Conservation (phyloP, 129 eudicot species). For the Lactuca sativa region DNA sequence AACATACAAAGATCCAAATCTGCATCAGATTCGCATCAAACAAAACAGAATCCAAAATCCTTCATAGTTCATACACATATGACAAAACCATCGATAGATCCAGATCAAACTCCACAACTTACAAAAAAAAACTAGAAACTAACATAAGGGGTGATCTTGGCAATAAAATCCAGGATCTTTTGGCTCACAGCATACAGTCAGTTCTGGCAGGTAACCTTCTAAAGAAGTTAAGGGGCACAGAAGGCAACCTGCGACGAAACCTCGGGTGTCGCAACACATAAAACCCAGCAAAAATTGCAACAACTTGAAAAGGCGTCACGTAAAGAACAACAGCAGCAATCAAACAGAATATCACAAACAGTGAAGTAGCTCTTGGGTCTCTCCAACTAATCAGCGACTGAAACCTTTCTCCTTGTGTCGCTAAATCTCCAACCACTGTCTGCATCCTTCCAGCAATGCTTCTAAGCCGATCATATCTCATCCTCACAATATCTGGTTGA, state of each 20-base stretch:
- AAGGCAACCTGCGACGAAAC: constrained; percentile 40
- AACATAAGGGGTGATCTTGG: neutral
- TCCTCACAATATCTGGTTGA: constrained; percentile 26
- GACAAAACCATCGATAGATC: too few relatives aligned
- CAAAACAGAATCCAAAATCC: too few relatives aligned
- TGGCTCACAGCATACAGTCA: constrained; percentile 37
- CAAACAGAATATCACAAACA: constrained; percentile 36
- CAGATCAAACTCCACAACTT: neutral
- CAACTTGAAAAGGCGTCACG: constrained; percentile 41
- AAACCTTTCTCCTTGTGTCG: constrained; percentile 58
- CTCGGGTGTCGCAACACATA: constrained; percentile 47
- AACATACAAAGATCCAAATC: too few relatives aligned
- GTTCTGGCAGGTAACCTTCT: constrained; percentile 43
- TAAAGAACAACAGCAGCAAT: constrained; percentile 39
- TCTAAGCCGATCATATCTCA: constrained; percentile 58
- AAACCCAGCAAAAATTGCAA: constrained; percentile 31
- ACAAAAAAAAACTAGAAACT: neutral
- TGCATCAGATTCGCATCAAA: too few relatives aligned
- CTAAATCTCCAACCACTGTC: constrained; percentile 55
- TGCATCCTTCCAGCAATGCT: constrained; percentile 49
- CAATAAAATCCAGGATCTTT: neutral
- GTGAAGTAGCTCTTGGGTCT: constrained; percentile 52
- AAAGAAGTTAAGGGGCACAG: constrained; percentile 43
- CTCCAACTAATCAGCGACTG: constrained; percentile 61
- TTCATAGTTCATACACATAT: too few relatives aligned